Percentiles rank a stretch among this genome's conserved stretches.
These are phyloP conservation scores for Fusarium fujikuroi DNA, from an alignment of 2,329 filamentous ascomycete species.

Conservation along the genomic window DNA sequence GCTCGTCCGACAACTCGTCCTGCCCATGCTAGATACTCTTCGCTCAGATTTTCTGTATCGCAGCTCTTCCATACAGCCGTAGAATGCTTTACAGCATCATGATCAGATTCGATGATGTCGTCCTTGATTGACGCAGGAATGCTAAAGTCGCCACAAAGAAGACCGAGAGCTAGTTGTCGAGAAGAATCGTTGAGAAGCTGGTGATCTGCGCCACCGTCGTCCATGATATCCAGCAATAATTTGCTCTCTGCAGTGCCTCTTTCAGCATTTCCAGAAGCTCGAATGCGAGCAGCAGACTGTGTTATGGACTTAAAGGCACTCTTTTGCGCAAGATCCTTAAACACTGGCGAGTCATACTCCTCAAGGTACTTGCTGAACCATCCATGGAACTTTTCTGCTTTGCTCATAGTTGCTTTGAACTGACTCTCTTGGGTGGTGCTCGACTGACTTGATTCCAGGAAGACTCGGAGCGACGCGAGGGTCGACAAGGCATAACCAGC, in stretches of 20 bases:
- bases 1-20: slow-evolving; percentile 85
- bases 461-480: slow-evolving; percentile 79
- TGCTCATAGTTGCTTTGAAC: slow-evolving; percentile 79
- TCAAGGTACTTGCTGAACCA: slow-evolving; percentile 81
- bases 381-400: slow-evolving; percentile 77
- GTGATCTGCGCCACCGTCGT: slow-evolving; percentile 71
- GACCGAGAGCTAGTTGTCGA: slow-evolving; percentile 73
- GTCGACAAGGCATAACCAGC: slow-evolving; percentile 83
- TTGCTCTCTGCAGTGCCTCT: slow-evolving; percentile 80
- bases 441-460: slow-evolving; percentile 78
- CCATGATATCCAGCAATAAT: slow-evolving; percentile 81
- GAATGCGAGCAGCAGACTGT: slow-evolving; percentile 73
- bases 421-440: slow-evolving; percentile 88
- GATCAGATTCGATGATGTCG: slow-evolving; percentile 77
- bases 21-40: slow-evolving; percentile 84
- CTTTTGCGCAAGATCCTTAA: slow-evolving; percentile 60
- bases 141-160: slow-evolving; percentile 80
- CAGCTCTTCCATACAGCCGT: slow-evolving; percentile 82
- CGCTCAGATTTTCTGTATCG: slow-evolving; percentile 68
- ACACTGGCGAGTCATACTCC: slow-evolving; percentile 66
- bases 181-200: slow-evolving; percentile 77
- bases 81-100: slow-evolving; percentile 69
- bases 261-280: slow-evolving; percentile 74
- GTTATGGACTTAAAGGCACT: slow-evolving; percentile 74
- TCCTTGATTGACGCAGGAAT: slow-evolving; percentile 56